Conservation (phyloP, 164 flowering plant genomes). For the Macadamia integrifolia region DNA sequence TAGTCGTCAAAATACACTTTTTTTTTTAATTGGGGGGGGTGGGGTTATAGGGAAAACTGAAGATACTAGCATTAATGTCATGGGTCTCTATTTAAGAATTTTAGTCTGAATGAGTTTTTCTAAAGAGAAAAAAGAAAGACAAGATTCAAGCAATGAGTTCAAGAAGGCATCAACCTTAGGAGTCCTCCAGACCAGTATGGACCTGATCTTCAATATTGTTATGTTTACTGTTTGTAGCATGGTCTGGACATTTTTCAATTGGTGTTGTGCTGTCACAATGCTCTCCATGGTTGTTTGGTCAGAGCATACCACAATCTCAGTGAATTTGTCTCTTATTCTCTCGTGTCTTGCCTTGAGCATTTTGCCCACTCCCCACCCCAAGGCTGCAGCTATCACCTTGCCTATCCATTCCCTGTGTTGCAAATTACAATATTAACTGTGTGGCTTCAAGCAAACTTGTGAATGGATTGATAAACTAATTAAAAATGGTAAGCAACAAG, state of each 20-base stretch:
- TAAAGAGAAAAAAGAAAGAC: too few species aligned
- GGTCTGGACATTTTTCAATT: slow-evolving; percentile 40
- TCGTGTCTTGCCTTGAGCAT: slow-evolving; percentile 43
- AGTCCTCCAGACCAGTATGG: slow-evolving; percentile 44
- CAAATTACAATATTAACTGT: not conserved
- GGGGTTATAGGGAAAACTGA: too few species aligned
- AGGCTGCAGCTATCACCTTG: slow-evolving; percentile 44
- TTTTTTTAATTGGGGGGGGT: too few species aligned
- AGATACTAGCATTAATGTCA: too few species aligned
- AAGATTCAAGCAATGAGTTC: too few species aligned
- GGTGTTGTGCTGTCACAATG: slow-evolving; percentile 75
- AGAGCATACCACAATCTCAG: slow-evolving; percentile 52
- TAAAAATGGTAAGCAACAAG: not conserved
- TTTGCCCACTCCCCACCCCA: slow-evolving; percentile 40
- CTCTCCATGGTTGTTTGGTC: slow-evolving; percentile 70
- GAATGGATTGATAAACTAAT: not conserved
- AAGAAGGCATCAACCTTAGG: slow-evolving; percentile 36
- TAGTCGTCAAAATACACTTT: too few species aligned
- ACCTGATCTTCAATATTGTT: slow-evolving; percentile 52
- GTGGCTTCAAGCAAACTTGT: too few species aligned
- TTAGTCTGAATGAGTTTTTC: too few species aligned
- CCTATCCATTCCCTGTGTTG: slow-evolving; percentile 76
- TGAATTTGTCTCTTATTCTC: slow-evolving; percentile 18
- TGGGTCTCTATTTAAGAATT: too few species aligned
- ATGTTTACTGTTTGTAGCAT: slow-evolving; percentile 50